Conservation (phyloP, 2,329 filamentous ascomycete genomes). For the Sporothrix curviconia region DNA sequence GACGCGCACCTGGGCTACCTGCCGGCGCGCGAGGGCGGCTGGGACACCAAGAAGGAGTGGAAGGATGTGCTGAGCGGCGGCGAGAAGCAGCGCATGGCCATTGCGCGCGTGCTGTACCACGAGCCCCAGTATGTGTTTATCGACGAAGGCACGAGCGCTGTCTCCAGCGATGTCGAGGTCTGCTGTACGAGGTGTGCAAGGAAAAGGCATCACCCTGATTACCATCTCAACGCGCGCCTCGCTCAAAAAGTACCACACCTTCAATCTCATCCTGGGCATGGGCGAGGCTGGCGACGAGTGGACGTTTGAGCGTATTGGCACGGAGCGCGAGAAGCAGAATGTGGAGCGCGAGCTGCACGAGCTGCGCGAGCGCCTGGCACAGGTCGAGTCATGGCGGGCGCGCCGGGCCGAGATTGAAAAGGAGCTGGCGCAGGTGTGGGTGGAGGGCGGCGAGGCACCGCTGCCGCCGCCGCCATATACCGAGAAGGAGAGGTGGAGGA, state of each 20-base stretch:
- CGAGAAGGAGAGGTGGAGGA: too few species aligned
- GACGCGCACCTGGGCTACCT: constrained; percentile 83
- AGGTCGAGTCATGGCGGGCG: constrained; percentile 78
- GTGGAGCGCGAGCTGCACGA: constrained; percentile 88
- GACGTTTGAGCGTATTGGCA: constrained; percentile 91
- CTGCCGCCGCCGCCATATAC: constrained; percentile 44
- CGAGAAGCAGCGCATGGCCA: constrained; percentile 92
- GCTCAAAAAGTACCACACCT: constrained; percentile 92
- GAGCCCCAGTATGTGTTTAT: constrained; percentile 92
- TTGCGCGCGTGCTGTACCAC: constrained; percentile 86
- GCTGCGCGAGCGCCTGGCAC: constrained; percentile 68
- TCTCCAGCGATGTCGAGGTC: constrained; percentile 86
- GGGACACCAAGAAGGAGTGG: constrained; percentile 96
- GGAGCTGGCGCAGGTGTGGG: constrained; percentile 64
- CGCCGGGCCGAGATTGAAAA: constrained; percentile 73
- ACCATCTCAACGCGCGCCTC: constrained; percentile 93
- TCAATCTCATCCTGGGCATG: constrained; percentile 76
- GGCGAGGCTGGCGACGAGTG: constrained; percentile 79
- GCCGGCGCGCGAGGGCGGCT: constrained; percentile 85
- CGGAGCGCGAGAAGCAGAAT: constrained; percentile 83
- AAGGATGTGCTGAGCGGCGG: constrained; percentile 96
- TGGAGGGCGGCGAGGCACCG: constrained; percentile 44
- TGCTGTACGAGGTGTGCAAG: constrained; percentile 90
- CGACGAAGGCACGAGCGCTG: constrained; percentile 91
- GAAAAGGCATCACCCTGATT: constrained; percentile 87